phyloP scores from a whole-genome alignment of 2,329 filamentous ascomycete species.

The Cladosporium velox region DNA sequence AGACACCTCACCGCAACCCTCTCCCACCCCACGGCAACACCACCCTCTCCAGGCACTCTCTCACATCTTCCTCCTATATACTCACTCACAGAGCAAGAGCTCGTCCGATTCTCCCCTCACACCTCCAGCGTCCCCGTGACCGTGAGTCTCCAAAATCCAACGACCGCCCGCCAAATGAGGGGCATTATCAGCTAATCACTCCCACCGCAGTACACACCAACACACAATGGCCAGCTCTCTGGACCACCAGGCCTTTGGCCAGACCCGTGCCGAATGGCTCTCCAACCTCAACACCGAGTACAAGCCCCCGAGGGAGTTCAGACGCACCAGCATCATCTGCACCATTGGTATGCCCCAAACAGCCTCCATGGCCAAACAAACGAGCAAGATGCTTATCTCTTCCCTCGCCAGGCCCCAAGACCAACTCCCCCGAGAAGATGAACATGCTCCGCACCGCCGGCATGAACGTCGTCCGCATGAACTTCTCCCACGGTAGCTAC shows the following conservation, averaged over 20 bases:
- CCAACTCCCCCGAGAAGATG: conserved; percentile 95
- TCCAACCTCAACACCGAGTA: conserved; percentile 86
- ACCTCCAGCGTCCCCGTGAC: conserved; percentile 7
- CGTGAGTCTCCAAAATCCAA: conserved; percentile 1
- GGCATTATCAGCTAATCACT: conserved; percentile 17
- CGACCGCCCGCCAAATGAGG: conserved; percentile 14
- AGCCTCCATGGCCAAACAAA: neutral
- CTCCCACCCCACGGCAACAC: neutral
- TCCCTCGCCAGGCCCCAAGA: conserved; percentile 72
- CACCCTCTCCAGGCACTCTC: neutral
- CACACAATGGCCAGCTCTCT: conserved; percentile 68
- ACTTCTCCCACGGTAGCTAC: conserved; percentile 94
- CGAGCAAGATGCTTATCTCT: neutral
- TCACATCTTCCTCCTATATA: neutral
- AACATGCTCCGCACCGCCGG: conserved; percentile 85
- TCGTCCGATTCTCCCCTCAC: neutral
- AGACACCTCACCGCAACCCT: conserved; percentile 19
- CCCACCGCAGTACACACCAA: conserved; percentile 7
- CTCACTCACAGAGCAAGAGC: conserved; percentile 8
- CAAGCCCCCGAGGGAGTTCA: conserved; percentile 83
- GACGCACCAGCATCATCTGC: conserved; percentile 96
- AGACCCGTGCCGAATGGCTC: conserved; percentile 71
- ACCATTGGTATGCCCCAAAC: conserved; percentile 71
- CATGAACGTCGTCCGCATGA: conserved; percentile 99
- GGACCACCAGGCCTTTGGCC: conserved; percentile 77